These are phyloP conservation scores for Ceratopteris richardii DNA, from an alignment of 75 land plant species.

Conservation along the genomic window DNA sequence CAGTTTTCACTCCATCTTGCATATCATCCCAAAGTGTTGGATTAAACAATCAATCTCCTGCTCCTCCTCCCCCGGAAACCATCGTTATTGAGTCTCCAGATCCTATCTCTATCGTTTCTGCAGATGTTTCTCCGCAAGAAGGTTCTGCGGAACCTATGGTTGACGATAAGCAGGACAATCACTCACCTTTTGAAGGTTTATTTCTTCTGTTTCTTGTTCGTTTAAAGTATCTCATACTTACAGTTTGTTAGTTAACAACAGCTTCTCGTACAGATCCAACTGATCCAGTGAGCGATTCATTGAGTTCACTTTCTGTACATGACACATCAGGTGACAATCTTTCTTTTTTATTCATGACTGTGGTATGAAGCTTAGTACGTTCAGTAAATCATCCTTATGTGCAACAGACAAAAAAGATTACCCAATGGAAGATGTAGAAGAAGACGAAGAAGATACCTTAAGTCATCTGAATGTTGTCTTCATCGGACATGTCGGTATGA, in stretches of 20 bases:
- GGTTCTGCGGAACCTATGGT: not conserved
- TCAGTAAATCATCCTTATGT: no score
- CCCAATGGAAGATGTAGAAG: slow-evolving; percentile 16
- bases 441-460: slow-evolving; percentile 30
- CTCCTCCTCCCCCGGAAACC: not conserved
- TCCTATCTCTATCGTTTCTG: not conserved
- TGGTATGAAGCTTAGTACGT: no score
- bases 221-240: no score
- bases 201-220: no score
- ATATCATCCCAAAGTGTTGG: slow-evolving; percentile 1
- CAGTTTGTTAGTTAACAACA: no score
- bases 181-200: no score
- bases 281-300: not conserved
- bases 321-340: no score
- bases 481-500: slow-evolving; percentile 99
- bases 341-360: no score
- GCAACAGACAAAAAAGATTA: no score
- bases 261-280: not conserved
- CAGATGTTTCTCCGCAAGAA: not conserved
- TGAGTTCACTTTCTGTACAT: not conserved
- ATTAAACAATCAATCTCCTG: not conserved
- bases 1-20: not conserved
- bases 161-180: not conserved
- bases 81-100: not conserved
- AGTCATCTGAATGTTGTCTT: slow-evolving; percentile 92